Evolutionary conservation across 345 rosid genomes (phyloP), one percentile per base, ranked within the genome.

Genomic region (Psidium guajava): DNA sequence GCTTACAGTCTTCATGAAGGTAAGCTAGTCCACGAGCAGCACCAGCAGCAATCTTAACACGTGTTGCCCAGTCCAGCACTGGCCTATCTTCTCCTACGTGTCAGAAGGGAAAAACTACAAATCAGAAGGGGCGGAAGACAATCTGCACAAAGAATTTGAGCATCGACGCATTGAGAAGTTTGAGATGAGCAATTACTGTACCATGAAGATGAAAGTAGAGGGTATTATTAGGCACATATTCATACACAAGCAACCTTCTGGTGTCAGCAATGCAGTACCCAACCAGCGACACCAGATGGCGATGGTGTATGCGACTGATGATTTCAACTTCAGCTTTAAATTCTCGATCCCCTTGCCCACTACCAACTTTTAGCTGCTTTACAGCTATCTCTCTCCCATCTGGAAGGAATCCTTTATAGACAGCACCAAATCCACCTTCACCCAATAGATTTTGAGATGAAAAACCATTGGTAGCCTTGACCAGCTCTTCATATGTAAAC

Each of bases 11-110:
- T 90, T 97, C 98, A 91, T 97, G 98, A 85, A 97, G 99, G 91
- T 97, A 97, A 90, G 98, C 96, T 89, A 95, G 83, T 85, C 99
- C 99, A 82, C 98, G 99, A 90, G 98, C 98, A 47, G 98, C 99
- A 85, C 99, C 99, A 82, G 90, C 92, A 85, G 98, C 97, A 83
- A 95, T 90, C 91, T 89, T 97, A 47, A 95, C 87, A 57, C 98
- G 98, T 83, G 89, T 91, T 86, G 86, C 91, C 99, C 99, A 97
- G 85, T 93, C 96, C 47, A 95, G 88, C 87, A 92, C 94, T 2
- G 92, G 93, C 85, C 89, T 86, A 51, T 89, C 93, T 90, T 90
- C 89, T 52, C 91, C 99, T 95, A 90, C 82, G 20, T 40, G 27
- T 24, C 61, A 32, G 25, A 18, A n/a, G 36, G 20, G 47, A 49